Evolutionary conservation across 208 protist species (phyloP), one percentile per base, ranked within the genome.

Genomic region (Polymyxa betae): DNA sequence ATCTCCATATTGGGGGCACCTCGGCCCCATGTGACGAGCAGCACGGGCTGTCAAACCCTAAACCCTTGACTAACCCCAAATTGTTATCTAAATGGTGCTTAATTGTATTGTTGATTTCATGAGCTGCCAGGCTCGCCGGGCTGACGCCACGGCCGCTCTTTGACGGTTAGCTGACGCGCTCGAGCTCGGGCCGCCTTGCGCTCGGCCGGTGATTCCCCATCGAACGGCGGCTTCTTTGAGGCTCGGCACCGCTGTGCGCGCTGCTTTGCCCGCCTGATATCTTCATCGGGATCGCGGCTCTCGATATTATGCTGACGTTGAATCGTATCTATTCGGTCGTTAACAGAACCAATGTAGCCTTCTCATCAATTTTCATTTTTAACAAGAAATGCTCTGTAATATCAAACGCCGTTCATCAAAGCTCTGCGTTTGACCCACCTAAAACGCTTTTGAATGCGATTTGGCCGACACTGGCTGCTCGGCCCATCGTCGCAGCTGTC

Each of bases 291-390:
- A 12, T 38, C 35, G 10, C 72, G n/a, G 72, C 10, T 82, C 72
- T 82, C 72, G 5, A 82, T 82, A n/a, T n/a, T 82, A 45, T n/a
- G 72, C 35, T 82, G 72, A 45, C 72, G 72, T 35, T 82, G 5
- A n/a, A 82, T n/a, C 35, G 72, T n/a, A 5, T 82, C 72, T 82
- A n/a, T 82, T 35, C 29, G 35, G n/a, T n/a, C 40, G 72, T 82
- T n/a, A 35, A 43, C 5, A 45, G 16, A 43, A 40, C 35, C 35
- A 45, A 35, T n/a, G n/a, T n/a, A n/a, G n/a, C n/a, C n/a, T n/a
- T n/a, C n/a, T n/a, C n/a, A n/a, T n/a, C n/a, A n/a, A n/a, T n/a
- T n/a, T n/a, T n/a, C n/a, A 29, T 66, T 16, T 32, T 29, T 32
- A 32, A 66, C 54, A 66, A 66, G 29, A 66, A 66, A 16, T 66